phyloP scores from a whole-genome alignment of 805 yeast species.

The Teunomyces pallodes region DNA sequence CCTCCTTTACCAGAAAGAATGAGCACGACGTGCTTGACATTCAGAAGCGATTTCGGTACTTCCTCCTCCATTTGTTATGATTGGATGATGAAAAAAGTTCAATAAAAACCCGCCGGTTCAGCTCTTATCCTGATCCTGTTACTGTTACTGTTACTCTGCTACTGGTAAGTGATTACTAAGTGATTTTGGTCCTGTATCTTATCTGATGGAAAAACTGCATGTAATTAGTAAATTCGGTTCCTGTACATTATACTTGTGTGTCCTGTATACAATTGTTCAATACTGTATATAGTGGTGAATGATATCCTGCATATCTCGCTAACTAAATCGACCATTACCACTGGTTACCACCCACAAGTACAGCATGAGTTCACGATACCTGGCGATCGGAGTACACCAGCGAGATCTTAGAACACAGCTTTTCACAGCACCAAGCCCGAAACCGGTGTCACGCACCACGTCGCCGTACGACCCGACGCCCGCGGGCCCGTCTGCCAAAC shows the following conservation, averaged over 20 bases:
- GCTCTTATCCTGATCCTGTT: no score
- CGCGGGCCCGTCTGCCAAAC: constrained; percentile 29
- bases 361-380: constrained; percentile 12
- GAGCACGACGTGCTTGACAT: constrained; percentile 73
- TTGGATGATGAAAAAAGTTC: neutral
- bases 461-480: constrained; percentile 40
- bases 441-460: constrained; percentile 28
- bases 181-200: no score
- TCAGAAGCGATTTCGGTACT: constrained; percentile 34
- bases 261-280: no score
- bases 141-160: no score
- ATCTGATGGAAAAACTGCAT: no score
- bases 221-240: no score
- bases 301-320: neutral
- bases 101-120: neutral
- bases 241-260: no score
- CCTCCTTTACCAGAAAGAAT: constrained; percentile 96
- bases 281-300: no score
- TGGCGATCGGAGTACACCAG: constrained; percentile 32
- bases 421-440: constrained; percentile 25
- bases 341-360: no score
- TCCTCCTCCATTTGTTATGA: constrained; percentile 7
- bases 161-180: no score
- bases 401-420: constrained; percentile 43
- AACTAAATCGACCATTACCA: no score